A percentile compares a stretch with the other conserved stretches of the same genome.
phyloP scores from a whole-genome alignment of 2,329 filamentous ascomycete genomes.

The Cytospora piceicola region DNA sequence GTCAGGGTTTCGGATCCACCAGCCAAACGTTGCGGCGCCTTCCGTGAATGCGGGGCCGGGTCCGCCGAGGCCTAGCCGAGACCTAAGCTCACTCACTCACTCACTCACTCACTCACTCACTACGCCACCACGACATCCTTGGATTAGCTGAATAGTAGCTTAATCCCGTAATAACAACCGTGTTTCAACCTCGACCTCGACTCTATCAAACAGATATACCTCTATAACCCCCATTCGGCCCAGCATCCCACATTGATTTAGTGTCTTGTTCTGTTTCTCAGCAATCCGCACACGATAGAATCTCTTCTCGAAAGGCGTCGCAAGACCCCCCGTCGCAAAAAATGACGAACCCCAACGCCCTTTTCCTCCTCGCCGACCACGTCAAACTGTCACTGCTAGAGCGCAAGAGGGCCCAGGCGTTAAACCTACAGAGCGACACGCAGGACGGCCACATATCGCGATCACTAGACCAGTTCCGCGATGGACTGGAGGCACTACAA shows the following conservation, averaged over 20 bases:
- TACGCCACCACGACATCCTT: background rate
- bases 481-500: constrained; percentile 74
- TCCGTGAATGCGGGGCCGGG: background rate
- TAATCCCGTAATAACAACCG: background rate
- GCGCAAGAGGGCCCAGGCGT: constrained; percentile 80
- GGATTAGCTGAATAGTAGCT: background rate
- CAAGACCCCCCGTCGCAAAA: constrained; percentile 24
- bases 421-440: constrained; percentile 76
- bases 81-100: background rate
- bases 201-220: constrained; percentile 5
- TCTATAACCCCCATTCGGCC: too few species aligned
- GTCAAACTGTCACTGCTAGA: constrained; percentile 95
- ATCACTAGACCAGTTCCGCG: constrained; percentile 83
- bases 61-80: background rate
- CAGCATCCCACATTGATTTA: background rate
- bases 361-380: constrained; percentile 92
- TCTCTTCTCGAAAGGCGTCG: background rate
- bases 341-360: constrained; percentile 70
- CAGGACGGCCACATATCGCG: constrained; percentile 89
- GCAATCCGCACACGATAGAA: background rate
- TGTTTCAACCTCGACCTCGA: constrained; percentile 1
- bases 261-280: background rate
- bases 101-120: too few species aligned
- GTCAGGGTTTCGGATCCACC: too few species aligned
- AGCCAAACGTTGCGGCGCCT: background rate